These are phyloP conservation scores for Russula sp. DNA, from an alignment of 768 basidiomycete species.

Conservation along the genomic window DNA sequence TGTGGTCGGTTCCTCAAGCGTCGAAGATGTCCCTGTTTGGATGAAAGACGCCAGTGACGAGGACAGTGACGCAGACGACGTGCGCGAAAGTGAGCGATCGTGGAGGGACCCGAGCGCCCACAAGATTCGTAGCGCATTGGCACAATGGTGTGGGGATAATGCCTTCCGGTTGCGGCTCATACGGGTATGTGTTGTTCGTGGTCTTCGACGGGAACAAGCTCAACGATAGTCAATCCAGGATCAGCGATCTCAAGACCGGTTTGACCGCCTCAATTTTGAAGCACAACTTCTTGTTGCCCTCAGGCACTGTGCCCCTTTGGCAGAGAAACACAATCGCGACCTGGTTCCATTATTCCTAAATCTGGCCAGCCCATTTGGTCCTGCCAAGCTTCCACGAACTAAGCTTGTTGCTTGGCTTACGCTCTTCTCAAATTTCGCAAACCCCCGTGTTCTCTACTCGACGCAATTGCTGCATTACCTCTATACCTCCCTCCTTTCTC, in stretches of 20 bases:
- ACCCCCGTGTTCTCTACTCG: slow-evolving; percentile 83
- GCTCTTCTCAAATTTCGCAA: slow-evolving; percentile 83
- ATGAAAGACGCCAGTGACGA: slow-evolving; percentile 20
- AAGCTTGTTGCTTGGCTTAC: slow-evolving; percentile 74
- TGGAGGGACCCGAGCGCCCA: slow-evolving; percentile 76
- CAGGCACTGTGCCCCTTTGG: slow-evolving; percentile 60
- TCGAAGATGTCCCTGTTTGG: slow-evolving; percentile 29
- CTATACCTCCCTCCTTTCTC: slow-evolving; percentile 72
- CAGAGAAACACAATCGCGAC: slow-evolving; percentile 84
- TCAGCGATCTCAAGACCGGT: slow-evolving; percentile 44
- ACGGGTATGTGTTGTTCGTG: slow-evolving; percentile 29
- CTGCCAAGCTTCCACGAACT: slow-evolving; percentile 45
- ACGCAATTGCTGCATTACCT: slow-evolving; percentile 57
- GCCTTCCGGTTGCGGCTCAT: slow-evolving; percentile 32
- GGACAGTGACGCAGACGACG: slow-evolving; percentile 27
- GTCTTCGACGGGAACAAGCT: not conserved
- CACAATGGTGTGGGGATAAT: slow-evolving; percentile 40
- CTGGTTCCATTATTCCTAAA: slow-evolving; percentile 78
- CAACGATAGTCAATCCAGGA: slow-evolving; percentile 29
- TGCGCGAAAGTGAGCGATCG: slow-evolving; percentile 63
- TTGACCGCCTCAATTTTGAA: slow-evolving; percentile 76
- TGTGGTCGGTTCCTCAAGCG: slow-evolving; percentile 24
- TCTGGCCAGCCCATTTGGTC: slow-evolving; percentile 35
- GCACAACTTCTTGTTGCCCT: slow-evolving; percentile 69
- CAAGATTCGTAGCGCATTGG: slow-evolving; percentile 45